Conservation (phyloP, 202 grass and related monocot species). For the Elaeis oleifera region DNA sequence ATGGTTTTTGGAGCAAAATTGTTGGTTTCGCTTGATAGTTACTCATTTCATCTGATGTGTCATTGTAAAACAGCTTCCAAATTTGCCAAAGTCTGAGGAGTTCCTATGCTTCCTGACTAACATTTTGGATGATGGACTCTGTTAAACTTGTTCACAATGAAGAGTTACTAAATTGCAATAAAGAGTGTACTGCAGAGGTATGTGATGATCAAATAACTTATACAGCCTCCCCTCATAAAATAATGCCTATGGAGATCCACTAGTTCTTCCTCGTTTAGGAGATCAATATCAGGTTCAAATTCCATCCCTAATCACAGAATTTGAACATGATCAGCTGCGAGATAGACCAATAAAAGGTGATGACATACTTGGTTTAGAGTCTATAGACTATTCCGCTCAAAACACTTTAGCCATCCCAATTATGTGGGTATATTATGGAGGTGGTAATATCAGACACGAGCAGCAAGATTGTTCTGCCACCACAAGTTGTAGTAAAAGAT, state of each 20-base stretch:
- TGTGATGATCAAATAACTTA: conserved; percentile 20
- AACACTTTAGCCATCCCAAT: conserved; percentile 46
- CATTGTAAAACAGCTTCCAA: too few species aligned
- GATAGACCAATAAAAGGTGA: conserved; percentile 18
- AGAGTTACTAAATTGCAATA: conserved; percentile 3
- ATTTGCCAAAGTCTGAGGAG: too few species aligned
- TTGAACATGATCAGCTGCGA: conserved; percentile 23
- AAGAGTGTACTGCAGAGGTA: conserved; percentile 14
- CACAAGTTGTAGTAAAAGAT: conserved; percentile 3
- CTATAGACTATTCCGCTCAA: conserved; percentile 37
- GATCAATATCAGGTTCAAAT: conserved; percentile 71
- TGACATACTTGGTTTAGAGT: neutral
- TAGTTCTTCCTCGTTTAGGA: conserved; percentile 53
- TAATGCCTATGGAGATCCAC: conserved; percentile 46
- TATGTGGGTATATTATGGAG: conserved; percentile 35
- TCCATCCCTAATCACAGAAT: conserved; percentile 36
- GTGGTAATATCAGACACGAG: conserved; percentile 24
- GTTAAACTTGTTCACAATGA: neutral
- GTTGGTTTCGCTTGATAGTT: too few species aligned
- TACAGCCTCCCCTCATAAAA: conserved; percentile 25
- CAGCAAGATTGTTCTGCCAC: conserved; percentile 22
- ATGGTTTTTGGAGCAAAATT: too few species aligned
- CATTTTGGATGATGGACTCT: conserved; percentile 26
- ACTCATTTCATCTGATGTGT: too few species aligned
- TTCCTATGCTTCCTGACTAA: too few species aligned